Conservation (phyloP, 2,329 filamentous ascomycete genomes). For the Pestalotiopsis sp. region DNA sequence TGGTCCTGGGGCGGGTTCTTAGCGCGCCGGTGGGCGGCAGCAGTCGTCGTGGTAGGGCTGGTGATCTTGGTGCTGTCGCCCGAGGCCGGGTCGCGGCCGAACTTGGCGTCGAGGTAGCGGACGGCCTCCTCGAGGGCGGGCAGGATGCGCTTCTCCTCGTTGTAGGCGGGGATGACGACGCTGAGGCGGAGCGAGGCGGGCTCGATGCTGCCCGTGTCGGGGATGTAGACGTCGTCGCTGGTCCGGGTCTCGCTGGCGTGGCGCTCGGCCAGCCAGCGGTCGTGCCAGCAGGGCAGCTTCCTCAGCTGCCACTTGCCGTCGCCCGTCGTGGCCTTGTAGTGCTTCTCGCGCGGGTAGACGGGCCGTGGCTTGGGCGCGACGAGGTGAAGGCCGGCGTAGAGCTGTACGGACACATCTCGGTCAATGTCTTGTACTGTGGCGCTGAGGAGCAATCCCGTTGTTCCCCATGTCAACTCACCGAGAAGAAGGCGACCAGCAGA, state of each 20-base stretch:
- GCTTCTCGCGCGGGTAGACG: constrained; percentile 77
- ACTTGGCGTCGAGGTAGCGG: constrained; percentile 76
- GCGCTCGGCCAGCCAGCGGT: constrained; percentile 67
- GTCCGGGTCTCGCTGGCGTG: constrained; percentile 45
- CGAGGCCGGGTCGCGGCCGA: constrained; percentile 50
- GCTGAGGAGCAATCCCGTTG: neutral
- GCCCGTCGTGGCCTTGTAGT: constrained; percentile 73
- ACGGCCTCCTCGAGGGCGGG: constrained; percentile 91
- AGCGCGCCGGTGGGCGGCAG: constrained; percentile 34
- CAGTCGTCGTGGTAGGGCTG: constrained; percentile 31
- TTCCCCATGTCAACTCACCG: constrained; percentile 30
- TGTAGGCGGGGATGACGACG: constrained; percentile 92
- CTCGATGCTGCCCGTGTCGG: constrained; percentile 63
- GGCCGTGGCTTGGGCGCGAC: constrained; percentile 80
- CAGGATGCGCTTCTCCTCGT: constrained; percentile 80
- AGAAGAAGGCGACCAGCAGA: constrained; percentile 34
- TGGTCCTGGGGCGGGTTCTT: constrained; percentile 31
- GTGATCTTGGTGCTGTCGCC: constrained; percentile 15
- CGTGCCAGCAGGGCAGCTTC: constrained; percentile 84
- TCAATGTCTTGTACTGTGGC: neutral
- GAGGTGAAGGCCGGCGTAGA: constrained; percentile 68
- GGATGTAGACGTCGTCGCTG: constrained; percentile 34
- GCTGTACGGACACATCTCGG: constrained; percentile 35
- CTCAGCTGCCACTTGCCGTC: constrained; percentile 56
- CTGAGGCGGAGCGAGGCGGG: constrained; percentile 82